Evolutionary conservation across 164 flowering plant genomes (phyloP), one percentile per base, ranked within the genome.

Genomic region (Magnolia kwangsiensis): DNA sequence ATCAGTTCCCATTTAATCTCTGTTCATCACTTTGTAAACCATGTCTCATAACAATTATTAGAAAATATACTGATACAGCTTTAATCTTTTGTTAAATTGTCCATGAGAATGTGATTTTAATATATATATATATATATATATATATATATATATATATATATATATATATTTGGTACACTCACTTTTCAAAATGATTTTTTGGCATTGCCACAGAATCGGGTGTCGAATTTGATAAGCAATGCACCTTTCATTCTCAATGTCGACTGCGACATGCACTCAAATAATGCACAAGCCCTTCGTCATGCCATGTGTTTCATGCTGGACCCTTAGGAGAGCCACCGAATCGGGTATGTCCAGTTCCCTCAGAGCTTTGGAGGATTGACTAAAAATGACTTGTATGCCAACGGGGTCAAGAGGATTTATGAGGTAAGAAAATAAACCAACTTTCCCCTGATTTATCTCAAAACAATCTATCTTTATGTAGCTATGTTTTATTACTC

Each of bases 201-300:
- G 37, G 4, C 19, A 65, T 5, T n/a, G 72, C 10, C 8, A 18
- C 68, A 83, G 85, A 76, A 75, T 49, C 85, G 83, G 27, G 85
- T 83, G 19, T 83, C 85, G 3, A 45, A 77, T 8, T n/a, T 80
- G 71, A 80, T 83, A 64, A 83, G 76, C 72, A 83, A 83, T 51
- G 85, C 85, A 18, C 85, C 85, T 23, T 67, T 83, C 61, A 72
- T 83, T 4, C 79, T 83, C 70, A 83, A 80, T 65, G 83, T 80
- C 4, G 85, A 83, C 63, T 83, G 85, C 66, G 85, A 83, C 78
- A 83, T 83, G 85, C 74, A 75, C 78, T 78, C 83, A 13, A 83
- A 83, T 23, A 80, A 83, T 51, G 76, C 85, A 1, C 75, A 80
- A 73, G 71, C 83, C 1, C 81, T 80, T 67, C 75, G 24, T 0